Conservation (phyloP, 2,329 filamentous ascomycete genomes). For the Dothideomycetidae sp. region DNA sequence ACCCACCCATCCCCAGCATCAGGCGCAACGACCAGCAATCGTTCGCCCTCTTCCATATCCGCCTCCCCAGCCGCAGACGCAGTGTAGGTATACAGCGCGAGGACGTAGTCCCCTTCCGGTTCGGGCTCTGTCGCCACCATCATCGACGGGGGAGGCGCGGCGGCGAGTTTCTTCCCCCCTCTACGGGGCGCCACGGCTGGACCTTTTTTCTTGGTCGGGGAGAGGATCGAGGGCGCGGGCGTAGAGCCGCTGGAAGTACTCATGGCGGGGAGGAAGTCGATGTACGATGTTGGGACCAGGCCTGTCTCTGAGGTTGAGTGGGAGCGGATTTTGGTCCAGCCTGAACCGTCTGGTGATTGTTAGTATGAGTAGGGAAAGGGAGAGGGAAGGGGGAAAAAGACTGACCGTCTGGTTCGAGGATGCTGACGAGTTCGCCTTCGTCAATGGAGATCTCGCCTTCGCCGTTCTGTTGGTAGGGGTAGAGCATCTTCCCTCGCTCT, state of each 20-base stretch:
- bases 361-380: slow-evolving; percentile 11
- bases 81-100: slow-evolving; percentile 83
- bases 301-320: slow-evolving; percentile 49
- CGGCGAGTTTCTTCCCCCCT: slow-evolving; percentile 40
- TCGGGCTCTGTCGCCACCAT: too few species aligned
- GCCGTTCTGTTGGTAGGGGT: slow-evolving; percentile 65
- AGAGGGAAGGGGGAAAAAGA: slow-evolving; percentile 13
- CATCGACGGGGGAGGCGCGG: too few species aligned
- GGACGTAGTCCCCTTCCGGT: slow-evolving; percentile 54
- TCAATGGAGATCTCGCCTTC: slow-evolving; percentile 68
- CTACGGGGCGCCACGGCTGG: slow-evolving; percentile 81
- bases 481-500: slow-evolving; percentile 76
- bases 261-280: slow-evolving; percentile 46
- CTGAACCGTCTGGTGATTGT: slow-evolving; percentile 56
- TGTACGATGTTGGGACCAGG: slow-evolving; percentile 73
- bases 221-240: slow-evolving; percentile 28
- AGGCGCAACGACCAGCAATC: slow-evolving; percentile 75
- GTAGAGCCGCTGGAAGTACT: too few species aligned
- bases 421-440: slow-evolving; percentile 62
- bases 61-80: slow-evolving; percentile 78
- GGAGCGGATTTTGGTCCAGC: slow-evolving; percentile 75
- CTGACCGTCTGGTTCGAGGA: slow-evolving; percentile 82
- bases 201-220: slow-evolving; percentile 61
- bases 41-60: slow-evolving; percentile 79
- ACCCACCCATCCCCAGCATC: slow-evolving; percentile 92